phyloP scores from a whole-genome alignment of 352 stramenopile genomes.

The Thalassiosira allenii region DNA sequence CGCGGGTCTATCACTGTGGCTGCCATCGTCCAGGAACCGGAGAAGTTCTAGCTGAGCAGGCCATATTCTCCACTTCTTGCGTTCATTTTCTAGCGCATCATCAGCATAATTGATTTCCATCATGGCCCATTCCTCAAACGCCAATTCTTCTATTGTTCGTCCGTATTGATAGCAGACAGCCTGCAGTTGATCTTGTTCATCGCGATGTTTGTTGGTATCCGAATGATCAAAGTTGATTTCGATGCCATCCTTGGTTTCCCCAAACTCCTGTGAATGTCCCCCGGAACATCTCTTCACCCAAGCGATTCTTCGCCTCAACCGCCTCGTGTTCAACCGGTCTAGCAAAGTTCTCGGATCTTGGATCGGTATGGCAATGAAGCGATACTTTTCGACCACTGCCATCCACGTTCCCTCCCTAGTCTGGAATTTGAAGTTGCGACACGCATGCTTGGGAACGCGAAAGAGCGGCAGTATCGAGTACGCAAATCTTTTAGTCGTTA shows the following conservation, averaged over 20 bases:
- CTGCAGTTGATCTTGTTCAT: not conserved
- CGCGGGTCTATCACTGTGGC: too few species aligned
- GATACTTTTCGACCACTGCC: slow-evolving; percentile 57
- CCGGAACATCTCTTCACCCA: too few species aligned
- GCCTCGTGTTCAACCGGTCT: slow-evolving; percentile 74
- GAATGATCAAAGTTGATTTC: not conserved
- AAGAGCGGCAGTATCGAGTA: slow-evolving; percentile 72
- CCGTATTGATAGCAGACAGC: slow-evolving; percentile 43
- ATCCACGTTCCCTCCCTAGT: slow-evolving; percentile 11
- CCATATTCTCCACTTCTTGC: slow-evolving; percentile 31
- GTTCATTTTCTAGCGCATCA: slow-evolving; percentile 2
- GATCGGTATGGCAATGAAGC: slow-evolving; percentile 68
- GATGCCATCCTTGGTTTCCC: slow-evolving; percentile 3
- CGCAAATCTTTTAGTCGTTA: slow-evolving; percentile 64
- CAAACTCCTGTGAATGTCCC: too few species aligned
- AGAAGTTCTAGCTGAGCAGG: slow-evolving; percentile 54
- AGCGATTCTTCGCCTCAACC: slow-evolving; percentile 52
- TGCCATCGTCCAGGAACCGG: slow-evolving; percentile 31
- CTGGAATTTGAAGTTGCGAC: slow-evolving; percentile 21
- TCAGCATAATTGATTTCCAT: slow-evolving; percentile 44
- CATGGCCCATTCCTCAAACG: slow-evolving; percentile 50
- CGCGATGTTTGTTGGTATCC: not conserved
- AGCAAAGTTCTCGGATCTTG: slow-evolving; percentile 74
- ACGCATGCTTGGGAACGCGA: slow-evolving; percentile 44
- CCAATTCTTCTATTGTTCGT: slow-evolving; percentile 53